Evolutionary conservation across 2,329 filamentous ascomycete genomes (phyloP), one percentile per base, ranked within the genome.

Genomic region (Ophiostoma australiae): DNA sequence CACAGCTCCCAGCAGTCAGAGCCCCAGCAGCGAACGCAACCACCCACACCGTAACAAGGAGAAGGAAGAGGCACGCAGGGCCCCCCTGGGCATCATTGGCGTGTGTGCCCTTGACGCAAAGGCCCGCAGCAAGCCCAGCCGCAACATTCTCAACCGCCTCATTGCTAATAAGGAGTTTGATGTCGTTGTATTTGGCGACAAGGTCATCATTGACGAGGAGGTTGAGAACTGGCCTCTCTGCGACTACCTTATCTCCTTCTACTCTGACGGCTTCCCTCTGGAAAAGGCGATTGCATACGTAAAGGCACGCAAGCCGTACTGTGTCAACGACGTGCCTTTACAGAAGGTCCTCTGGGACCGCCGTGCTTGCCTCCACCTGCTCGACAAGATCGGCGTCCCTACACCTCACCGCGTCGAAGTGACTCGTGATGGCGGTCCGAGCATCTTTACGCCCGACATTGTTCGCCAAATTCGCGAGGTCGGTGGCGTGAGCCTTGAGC

Each of bases 271-370:
- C 0, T 99, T 99, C 75, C 95, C 95, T 0, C 82, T 99, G 67
- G 94, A 98, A 75, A 99, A 99, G 79, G 95, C 96, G 5, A 97
- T 99, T 76, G 92, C 93, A 44, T 99, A 99, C 79, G 92, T 93
- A 73, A 93, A 93, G 77, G 87, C 97, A 13, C 89, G 95, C 71
- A 97, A 97, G 78, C 95, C 95, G 0, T 98, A 97, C 76, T 97
- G 94, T 78, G 94, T 99, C 77, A 99, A 99, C 78, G 94, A 99
- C 79, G 84, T 99, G 63, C 92, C 93, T 0, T 97, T 99, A 93
- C 95, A 99, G 79, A 94, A 96, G 79, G 89, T 99, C 6, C 83
- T 99, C 3, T 99, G 95, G 95, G 95, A 99, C 79, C 89, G 96
- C 67, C 90, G 96, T 44, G 84, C 98, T 33, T 98, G 95, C 76